Evolutionary conservation across 257 asterid genomes (phyloP), one percentile per base, ranked within the genome.

Genomic region (Plantago major): DNA sequence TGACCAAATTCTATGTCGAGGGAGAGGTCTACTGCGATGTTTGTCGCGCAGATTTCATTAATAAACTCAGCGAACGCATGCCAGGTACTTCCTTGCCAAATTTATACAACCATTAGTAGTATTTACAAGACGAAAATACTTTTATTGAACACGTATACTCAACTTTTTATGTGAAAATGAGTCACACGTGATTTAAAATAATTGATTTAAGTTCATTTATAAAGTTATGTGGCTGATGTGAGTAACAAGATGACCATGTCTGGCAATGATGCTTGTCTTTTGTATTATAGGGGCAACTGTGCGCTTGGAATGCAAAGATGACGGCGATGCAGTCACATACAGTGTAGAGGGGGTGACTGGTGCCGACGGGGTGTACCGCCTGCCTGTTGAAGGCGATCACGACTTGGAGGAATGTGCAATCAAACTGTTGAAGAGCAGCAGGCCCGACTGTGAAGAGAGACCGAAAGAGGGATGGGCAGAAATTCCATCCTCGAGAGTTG

Each of bases 21-120:
- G 95, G 95, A 26, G 66, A 66, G 33, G 95, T 88, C 6, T 86
- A 68, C 51, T 88, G 96, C 62, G 96, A 88, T 69, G 73, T 64
- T 6, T 88, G 96, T 28, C 88, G 96, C 42, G 80, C 77, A 54
- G 70, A 78, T 52, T 88, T 85, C 74, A 72, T 71, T n/a, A 85
- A 76, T 17, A 68, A 58, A 33, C 82, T 88, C 43, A 83, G 90
- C 47, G 77, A 78, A 64, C 80, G 72, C 8, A 78, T 88, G 77
- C 1, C 72, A 60, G 92, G 96, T 84, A 75, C 40, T 33, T 33
- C 0, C 26, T n/a, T n/a, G n/a, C n/a, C n/a, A n/a, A n/a, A n/a
- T n/a, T n/a, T 22, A 22, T 22, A 22, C 26, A 22, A 22, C 26
- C 26, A 22, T n/a, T n/a, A n/a, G n/a, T n/a, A n/a, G n/a, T n/a